Percentiles rank a stretch among this genome's conserved stretches.
These are phyloP conservation scores for Nematocida displodere DNA, from an alignment of 371 early-diverging fungal genomes.

Conservation along the genomic window DNA sequence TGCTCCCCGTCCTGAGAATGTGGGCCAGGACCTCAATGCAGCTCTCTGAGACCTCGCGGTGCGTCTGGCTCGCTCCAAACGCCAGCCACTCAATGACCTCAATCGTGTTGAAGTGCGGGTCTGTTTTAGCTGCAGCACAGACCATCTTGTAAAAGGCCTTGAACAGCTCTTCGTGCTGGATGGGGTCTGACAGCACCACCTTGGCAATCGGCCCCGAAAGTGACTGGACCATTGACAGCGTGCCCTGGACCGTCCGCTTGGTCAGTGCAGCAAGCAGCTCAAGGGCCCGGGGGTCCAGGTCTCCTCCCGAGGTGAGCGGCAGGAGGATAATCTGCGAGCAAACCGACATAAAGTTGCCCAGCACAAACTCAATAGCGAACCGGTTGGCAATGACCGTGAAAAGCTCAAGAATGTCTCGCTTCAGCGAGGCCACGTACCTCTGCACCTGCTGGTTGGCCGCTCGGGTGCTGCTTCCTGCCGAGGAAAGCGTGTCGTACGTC, in stretches of 20 bases:
- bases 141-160: conserved; percentile 35
- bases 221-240: not conserved
- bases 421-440: not conserved
- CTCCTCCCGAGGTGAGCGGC: not conserved
- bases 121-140: not conserved
- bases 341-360: not conserved
- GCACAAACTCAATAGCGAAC: conserved; percentile 30
- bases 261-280: conserved; percentile 22
- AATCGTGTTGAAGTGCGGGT: not conserved
- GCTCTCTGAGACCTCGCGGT: conserved; percentile 43
- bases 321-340: conserved; percentile 6
- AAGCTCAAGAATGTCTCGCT: conserved; percentile 16
- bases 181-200: not conserved
- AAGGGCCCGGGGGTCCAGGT: not conserved
- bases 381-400: not conserved
- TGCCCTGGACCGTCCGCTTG: conserved; percentile 19
- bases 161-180: conserved; percentile 27
- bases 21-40: conserved; percentile 5
- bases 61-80: conserved; percentile 26
- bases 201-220: not conserved
- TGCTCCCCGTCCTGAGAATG: not conserved
- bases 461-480: not conserved
- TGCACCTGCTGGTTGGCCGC: not conserved
- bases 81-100: conserved; percentile 33
- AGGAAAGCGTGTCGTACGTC: not conserved